phyloP scores from a whole-genome alignment of 202 grass and related monocot genomes.

The Schoenoplectus triqueter region DNA sequence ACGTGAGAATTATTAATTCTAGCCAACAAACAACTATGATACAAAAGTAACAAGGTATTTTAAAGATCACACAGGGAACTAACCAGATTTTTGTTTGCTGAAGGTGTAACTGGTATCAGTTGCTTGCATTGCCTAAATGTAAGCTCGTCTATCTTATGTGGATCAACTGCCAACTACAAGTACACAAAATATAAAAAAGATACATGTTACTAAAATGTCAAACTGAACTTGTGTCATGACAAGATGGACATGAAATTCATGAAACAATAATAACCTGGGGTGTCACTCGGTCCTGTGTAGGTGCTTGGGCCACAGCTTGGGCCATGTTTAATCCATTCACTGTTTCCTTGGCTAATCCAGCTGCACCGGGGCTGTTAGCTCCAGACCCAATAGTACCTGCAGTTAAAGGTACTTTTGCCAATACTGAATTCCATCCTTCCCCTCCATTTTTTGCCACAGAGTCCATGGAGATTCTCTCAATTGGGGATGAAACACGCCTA shows the following conservation, averaged over 20 bases:
- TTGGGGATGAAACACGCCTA: slow-evolving; percentile 53
- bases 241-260: not conserved
- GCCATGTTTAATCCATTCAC: slow-evolving; percentile 78
- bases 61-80: not conserved
- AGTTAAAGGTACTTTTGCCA: slow-evolving; percentile 60
- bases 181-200: not conserved
- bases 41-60: slow-evolving; percentile 12
- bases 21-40: not conserved
- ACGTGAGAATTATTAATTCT: not conserved
- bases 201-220: slow-evolving; percentile 4
- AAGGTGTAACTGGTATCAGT: slow-evolving; percentile 51
- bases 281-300: slow-evolving; percentile 46
- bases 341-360: slow-evolving; percentile 52
- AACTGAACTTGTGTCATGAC: not conserved
- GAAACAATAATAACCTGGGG: slow-evolving; percentile 63
- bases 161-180: slow-evolving; percentile 41
- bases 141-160: slow-evolving; percentile 50
- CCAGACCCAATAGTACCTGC: slow-evolving; percentile 44
- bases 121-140: slow-evolving; percentile 48
- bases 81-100: slow-evolving; percentile 44
- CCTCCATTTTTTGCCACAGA: slow-evolving; percentile 41
- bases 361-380: slow-evolving; percentile 36
- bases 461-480: slow-evolving; percentile 45
- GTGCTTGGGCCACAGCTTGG: slow-evolving; percentile 74
- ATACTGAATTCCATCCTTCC: slow-evolving; percentile 59